A percentile compares a stretch with the other conserved stretches of the same genome.
phyloP scores from a whole-genome alignment of 2,329 filamentous ascomycete species.

The Exophiala mesophila region DNA sequence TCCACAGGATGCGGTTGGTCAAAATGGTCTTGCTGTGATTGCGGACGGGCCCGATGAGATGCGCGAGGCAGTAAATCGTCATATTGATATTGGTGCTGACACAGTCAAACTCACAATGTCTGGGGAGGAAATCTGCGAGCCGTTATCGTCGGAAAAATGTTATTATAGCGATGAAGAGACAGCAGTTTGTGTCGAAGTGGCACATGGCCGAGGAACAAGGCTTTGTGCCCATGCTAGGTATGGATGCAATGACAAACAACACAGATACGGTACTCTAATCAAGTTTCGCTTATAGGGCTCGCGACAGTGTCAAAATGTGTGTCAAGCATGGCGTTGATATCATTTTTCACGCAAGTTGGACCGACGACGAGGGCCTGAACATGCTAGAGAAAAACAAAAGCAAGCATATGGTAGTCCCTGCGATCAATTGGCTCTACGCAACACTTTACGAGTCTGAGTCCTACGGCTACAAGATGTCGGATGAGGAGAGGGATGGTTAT shows the following conservation, averaged over 20 bases:
- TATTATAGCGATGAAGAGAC: conserved; percentile 46
- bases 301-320: conserved; percentile 43
- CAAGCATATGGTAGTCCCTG: conserved; percentile 40
- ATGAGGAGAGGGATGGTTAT: conserved; percentile 44
- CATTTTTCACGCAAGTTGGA: conserved; percentile 46
- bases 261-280: too few relatives aligned
- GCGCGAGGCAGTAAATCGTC: conserved; percentile 36
- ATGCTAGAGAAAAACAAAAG: conserved; percentile 36
- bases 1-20: conserved; percentile 41
- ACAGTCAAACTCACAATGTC: conserved; percentile 45
- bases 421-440: conserved; percentile 41
- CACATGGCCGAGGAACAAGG: conserved; percentile 31
- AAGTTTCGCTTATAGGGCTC: too few relatives aligned
- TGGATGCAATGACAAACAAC: too few relatives aligned
- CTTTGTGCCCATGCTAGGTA: conserved; percentile 45
- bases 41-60: conserved; percentile 40
- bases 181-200: conserved; percentile 46
- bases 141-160: conserved; percentile 38
- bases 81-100: conserved; percentile 38
- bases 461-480: conserved; percentile 41
- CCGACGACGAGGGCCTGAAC: conserved; percentile 37
- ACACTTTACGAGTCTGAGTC: conserved; percentile 36
- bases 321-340: conserved; percentile 43
- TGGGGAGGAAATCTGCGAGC: conserved; percentile 31
- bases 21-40: conserved; percentile 40